phyloP scores from a whole-genome alignment of 441 rosid genomes.

The Euphorbia celastroides region DNA sequence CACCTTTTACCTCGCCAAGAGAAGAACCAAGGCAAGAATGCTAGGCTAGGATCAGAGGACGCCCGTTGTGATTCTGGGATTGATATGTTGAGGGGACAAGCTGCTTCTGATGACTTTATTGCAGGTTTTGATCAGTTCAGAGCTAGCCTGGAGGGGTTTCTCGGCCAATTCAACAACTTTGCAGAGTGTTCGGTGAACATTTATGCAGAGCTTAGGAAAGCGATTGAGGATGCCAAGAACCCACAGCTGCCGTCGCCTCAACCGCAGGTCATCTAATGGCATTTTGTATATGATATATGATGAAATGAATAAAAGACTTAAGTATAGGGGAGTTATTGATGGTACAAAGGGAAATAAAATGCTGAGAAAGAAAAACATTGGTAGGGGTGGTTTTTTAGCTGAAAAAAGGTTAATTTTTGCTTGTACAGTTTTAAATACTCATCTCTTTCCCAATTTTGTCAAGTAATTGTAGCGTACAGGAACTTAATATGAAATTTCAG shows the following conservation, averaged over 20 bases:
- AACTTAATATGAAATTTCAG: not conserved
- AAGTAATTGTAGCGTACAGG: not conserved
- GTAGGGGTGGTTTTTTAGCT: slow-evolving; percentile 3
- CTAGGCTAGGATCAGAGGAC: slow-evolving; percentile 22
- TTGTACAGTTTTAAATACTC: not conserved
- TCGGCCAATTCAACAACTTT: slow-evolving; percentile 45
- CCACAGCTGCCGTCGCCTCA: slow-evolving; percentile 24
- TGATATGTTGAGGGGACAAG: slow-evolving; percentile 43
- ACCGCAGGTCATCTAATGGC: slow-evolving; percentile 15
- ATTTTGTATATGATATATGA: slow-evolving; percentile 25
- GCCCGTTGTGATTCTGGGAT: slow-evolving; percentile 29
- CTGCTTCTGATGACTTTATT: slow-evolving; percentile 42
- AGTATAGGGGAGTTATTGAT: not conserved
- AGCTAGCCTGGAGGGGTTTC: slow-evolving; percentile 45
- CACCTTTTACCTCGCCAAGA: slow-evolving; percentile 66
- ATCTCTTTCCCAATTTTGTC: not conserved
- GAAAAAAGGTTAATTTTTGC: not conserved
- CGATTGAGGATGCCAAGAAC: slow-evolving; percentile 41
- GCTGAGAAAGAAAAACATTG: not conserved
- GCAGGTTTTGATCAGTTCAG: slow-evolving; percentile 50
- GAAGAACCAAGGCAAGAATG: slow-evolving; percentile 55
- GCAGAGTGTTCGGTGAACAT: slow-evolving; percentile 45
- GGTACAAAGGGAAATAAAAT: slow-evolving; percentile 18
- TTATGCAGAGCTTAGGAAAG: slow-evolving; percentile 41
- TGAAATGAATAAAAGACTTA: slow-evolving; percentile 16